Base-by-base conservation (phyloP, 768 basidiomycete genomes). In the Lentinula aciculospora region DNA sequence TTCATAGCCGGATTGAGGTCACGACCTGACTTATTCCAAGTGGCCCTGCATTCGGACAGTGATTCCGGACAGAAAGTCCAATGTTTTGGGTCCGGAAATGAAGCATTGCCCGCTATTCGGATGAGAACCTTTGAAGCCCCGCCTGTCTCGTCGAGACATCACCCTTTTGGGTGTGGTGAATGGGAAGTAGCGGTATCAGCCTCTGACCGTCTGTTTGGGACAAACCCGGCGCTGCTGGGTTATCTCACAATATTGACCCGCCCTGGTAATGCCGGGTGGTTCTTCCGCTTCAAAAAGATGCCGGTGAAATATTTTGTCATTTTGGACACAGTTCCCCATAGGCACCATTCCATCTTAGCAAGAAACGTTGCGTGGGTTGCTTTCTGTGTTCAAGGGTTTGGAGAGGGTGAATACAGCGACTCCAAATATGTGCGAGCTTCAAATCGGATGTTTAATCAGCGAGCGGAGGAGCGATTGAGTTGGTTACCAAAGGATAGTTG, bases 301-400 rank as follows among this genome's bases (percentile, higher is more conserved):
- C 69, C 65, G 1, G 72, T 71, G 28, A 71, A 61, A 23, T 72
- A 69, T 51, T 64, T 72, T 53, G 65, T 69, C 3, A 70, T 72
- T 21, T 32, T 67, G 27, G 62, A 63, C 36, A 62, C 67, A 2
- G 46, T 50, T 8, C 62, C 68, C 2, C 51, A 59, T 21, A 51
- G 56, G 10, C 51, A 67, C 27, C 25, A 50, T 37, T 53, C 54
- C 7, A 21, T 53, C 13, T 47, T 69, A 17, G 62, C 60, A 19
- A 50, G 57, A 17, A 55, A 65, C 8, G 65, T 70, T 3, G 62
- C 69, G 9, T 70, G 69, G 68, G 67, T 67, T 0, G 71, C 71
- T 1, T 60, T 72, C 17, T 62, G 66, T 15, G 71, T 71, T 6
- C 34, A 57, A 1, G 67, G 67, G 6, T 64, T 65, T 21, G 70